A percentile compares a stretch with the other conserved stretches of the same genome.
Conservation (phyloP, 495 filamentous ascomycete genomes). For the Lasiosphaeriaceae sp. region DNA sequence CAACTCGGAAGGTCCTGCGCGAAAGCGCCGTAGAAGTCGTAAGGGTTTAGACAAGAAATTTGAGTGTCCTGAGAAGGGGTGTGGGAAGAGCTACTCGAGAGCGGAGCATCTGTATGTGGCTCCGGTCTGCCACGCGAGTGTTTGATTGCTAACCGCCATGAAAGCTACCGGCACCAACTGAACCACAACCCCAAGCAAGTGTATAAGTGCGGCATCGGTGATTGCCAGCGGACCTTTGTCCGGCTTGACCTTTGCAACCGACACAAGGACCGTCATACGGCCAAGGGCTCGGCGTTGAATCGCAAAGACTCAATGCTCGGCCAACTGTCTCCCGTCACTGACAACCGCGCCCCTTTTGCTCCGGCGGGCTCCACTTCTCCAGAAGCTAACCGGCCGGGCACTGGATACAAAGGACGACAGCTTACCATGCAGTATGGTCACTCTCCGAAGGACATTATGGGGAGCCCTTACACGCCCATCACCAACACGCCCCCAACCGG, state of each 20-base stretch:
- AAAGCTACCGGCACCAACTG: conserved; percentile 79
- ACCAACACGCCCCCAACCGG: conserved; percentile 44
- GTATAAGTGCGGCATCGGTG: conserved; percentile 89
- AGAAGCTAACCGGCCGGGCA: conserved; percentile 45
- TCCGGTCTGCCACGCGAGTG: neutral
- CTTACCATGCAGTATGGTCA: conserved; percentile 51
- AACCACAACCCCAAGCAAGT: conserved; percentile 97
- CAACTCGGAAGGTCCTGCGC: conserved; percentile 52
- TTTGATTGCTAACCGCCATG: conserved; percentile 18
- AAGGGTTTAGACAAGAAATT: conserved; percentile 94
- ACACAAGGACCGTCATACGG: conserved; percentile 94
- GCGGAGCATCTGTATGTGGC: conserved; percentile 80
- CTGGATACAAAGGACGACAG: conserved; percentile 40
- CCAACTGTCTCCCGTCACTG: conserved; percentile 50
- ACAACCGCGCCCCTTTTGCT: conserved; percentile 41
- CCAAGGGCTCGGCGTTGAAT: conserved; percentile 88
- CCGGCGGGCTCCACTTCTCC: conserved; percentile 46
- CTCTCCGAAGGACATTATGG: conserved; percentile 46
- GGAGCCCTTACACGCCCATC: conserved; percentile 47
- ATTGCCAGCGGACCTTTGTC: conserved; percentile 87
- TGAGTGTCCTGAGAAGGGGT: conserved; percentile 82
- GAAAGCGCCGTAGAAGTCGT: conserved; percentile 77
- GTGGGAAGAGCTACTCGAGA: conserved; percentile 93
- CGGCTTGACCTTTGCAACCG: conserved; percentile 90
- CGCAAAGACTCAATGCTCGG: conserved; percentile 76